Evolutionary conservation across 1,284 basidiomycete genomes (phyloP), one percentile per base, ranked within the genome.

Genomic region (Heterobasidion irregulare): DNA sequence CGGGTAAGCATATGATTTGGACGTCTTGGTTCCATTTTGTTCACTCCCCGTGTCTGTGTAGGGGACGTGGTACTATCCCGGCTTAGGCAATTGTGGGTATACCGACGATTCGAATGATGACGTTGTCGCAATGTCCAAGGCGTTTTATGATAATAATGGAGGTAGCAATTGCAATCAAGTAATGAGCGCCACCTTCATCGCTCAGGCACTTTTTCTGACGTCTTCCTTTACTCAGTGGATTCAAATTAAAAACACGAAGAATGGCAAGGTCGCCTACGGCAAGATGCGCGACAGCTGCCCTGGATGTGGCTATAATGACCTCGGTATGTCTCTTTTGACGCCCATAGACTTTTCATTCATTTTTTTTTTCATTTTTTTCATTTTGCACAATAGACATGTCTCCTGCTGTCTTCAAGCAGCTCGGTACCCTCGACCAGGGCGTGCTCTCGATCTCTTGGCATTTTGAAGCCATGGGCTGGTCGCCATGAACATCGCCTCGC

Each of bases 341-440:
- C 38, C 41, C 13, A 50, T n/a, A 18, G 4, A 15, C 47, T n/a
- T 35, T 18, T 19, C 19, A 47, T 19, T 47, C 18, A 13, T 35
- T 16, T 33, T 15, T 12, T 7, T n/a, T 33, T 36, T 46, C 26
- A 38, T 51, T 55, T 13, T 55, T 41, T 36, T 15, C 2, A 19
- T 16, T 53, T 32, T 18, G n/a, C 46, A 18, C 59, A 51, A 13
- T 53, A 83, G 83, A 85, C 63, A 74, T 85, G 75, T 83, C 82
- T 18, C 72, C 74, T 8, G 67, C 69, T 8, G 58, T 78, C 15
- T 82, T 81, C 67, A 1, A 74, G 58, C 47, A 74, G 54, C 59
- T 84, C 19, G 75, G 68, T 13, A 1, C 43, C 1, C 56, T 53
- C 6, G 1, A 10, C 32, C 18, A 62, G 6, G 83, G 82, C 13